Base-by-base conservation (phyloP, 2,329 filamentous ascomycete genomes). In the Coniochaeta sp. region DNA sequence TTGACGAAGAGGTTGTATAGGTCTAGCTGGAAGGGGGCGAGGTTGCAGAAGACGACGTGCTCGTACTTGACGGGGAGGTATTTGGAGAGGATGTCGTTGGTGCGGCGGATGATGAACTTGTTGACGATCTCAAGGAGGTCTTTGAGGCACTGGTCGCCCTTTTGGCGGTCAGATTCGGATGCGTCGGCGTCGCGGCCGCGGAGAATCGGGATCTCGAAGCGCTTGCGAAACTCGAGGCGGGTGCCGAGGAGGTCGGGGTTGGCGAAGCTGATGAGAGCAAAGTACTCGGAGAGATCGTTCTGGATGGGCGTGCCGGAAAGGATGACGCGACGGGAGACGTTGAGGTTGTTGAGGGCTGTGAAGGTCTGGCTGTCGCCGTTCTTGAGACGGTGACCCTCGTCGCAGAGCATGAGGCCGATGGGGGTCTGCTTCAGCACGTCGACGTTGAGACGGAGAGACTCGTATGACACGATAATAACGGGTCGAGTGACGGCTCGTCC, bases 11-110 rank as follows among this genome's bases (percentile, higher is more conserved):
- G 89, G 63, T 96, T 96, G 75, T 99, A 99, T 1, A 99, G 75
- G 58, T 89, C 89, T 51, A 91, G 79, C 67, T 99, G 94, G 71
- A 99, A 97, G 0, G 89, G 88, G 14, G 94, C 87, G 45, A 96
- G 78, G 60, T 92, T 92, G 77, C 94, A 99, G 71, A 99, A 99
- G 1, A 99, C 94, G 27, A 99, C 94, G 66, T 99, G 94, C 69
- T 99, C 94, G 69, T 99, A 99, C 73, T 99, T 99, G 73, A 97
- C 85, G 0, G 94, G 94, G 54, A 99, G 73, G 65, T 99, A 99
- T 68, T 99, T 99, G 49, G 92, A 96, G 22, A 99, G 72, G 55
- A 99, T 95, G 64, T 99, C 94, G 77, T 99, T 99, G 4, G 92
- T 96, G 53, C 94, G 85, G 54, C 94, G 87, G 61, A 99, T 99